Percentiles rank a stretch among this genome's conserved stretches.
phyloP scores from a whole-genome alignment of 208 protist species.

The Crithidia expoeki region DNA sequence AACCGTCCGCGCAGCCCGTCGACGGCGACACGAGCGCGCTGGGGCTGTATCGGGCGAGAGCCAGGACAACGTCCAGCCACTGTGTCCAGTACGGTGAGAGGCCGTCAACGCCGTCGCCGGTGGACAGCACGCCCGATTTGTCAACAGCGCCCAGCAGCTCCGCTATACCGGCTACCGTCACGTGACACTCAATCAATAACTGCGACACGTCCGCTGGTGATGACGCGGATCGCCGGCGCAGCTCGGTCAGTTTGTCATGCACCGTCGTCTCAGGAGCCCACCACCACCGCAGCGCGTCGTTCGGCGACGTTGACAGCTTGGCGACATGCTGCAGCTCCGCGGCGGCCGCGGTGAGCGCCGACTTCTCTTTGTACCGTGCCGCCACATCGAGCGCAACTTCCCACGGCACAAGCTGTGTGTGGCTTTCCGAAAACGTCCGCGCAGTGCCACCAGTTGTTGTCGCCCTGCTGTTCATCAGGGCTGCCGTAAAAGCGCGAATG shows the following conservation, averaged over 20 bases:
- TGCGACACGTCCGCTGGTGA: not conserved
- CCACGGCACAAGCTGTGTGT: slow-evolving; percentile 18
- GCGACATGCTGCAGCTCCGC: slow-evolving; percentile 9
- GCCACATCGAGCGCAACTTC: slow-evolving; percentile 27
- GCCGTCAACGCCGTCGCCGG: not conserved
- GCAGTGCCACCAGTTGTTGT: not conserved
- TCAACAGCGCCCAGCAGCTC: slow-evolving; percentile 20
- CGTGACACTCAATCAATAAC: slow-evolving; percentile 18
- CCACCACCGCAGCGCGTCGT: slow-evolving; percentile 20
- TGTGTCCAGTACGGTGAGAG: not conserved
- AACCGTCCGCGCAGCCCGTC: slow-evolving; percentile 18
- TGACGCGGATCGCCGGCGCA: slow-evolving; percentile 7
- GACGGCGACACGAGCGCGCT: slow-evolving; percentile 17
- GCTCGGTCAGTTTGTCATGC: slow-evolving; percentile 24
- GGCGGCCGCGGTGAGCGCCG: slow-evolving; percentile 5
- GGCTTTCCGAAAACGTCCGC: not conserved
- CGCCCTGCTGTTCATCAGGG: slow-evolving; percentile 3
- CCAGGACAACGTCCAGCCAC: slow-evolving; percentile 24
- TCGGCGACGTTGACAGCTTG: not conserved
- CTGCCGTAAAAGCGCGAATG: slow-evolving; percentile 19
- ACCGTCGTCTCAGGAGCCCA: slow-evolving; percentile 18
- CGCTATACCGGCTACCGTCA: slow-evolving; percentile 14
- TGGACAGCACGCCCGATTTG: slow-evolving; percentile 14
- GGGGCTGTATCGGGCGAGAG: slow-evolving; percentile 12
- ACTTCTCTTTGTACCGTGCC: not conserved